These are phyloP conservation scores for Pleoardoris graminearum DNA, from an alignment of 2,329 filamentous ascomycete genomes.

Conservation along the genomic window DNA sequence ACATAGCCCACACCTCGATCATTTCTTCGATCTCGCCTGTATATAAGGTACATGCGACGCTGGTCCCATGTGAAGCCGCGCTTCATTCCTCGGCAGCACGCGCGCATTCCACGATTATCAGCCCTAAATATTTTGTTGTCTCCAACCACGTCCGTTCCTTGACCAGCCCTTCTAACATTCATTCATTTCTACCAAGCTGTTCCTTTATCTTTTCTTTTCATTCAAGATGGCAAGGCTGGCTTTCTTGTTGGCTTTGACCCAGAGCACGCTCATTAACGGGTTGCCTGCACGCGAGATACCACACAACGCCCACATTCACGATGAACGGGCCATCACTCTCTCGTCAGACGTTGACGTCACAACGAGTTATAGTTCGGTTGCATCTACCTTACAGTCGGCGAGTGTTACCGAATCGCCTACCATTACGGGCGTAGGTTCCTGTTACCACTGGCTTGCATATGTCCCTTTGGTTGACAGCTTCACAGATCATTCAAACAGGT, in stretches of 20 bases:
- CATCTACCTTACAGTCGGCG: constrained; percentile 32
- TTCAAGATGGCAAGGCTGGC: constrained; percentile 33
- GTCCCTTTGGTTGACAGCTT: constrained; percentile 9
- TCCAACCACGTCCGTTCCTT: constrained; percentile 18
- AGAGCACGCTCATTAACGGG: constrained; percentile 27
- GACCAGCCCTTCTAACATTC: constrained; percentile 16
- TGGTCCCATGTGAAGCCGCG: constrained; percentile 18
- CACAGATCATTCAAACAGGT: constrained; percentile 34
- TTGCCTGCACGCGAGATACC: constrained; percentile 26
- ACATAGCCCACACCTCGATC: constrained; percentile 11
- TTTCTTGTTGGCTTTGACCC: constrained; percentile 30
- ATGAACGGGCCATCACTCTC: constrained; percentile 29
- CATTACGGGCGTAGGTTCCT: constrained; percentile 32
- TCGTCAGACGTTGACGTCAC: constrained; percentile 28
- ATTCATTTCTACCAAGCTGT: constrained; percentile 9
- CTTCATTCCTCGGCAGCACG: constrained; percentile 31
- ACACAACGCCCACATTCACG: constrained; percentile 13
- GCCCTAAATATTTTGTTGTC: constrained; percentile 17
- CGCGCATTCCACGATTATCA: constrained; percentile 30
- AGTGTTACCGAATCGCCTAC: constrained; percentile 28
- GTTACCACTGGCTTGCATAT: background rate
- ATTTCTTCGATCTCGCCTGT: constrained; percentile 15
- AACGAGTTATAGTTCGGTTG: constrained; percentile 36
- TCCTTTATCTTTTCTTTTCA: constrained; percentile 16
- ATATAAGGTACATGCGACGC: constrained; percentile 25